A percentile compares a stretch with the other conserved stretches of the same genome.
These are phyloP conservation scores for Thalassiosira hispida DNA, from an alignment of 352 stramenopile genomes.

Conservation along the genomic window DNA sequence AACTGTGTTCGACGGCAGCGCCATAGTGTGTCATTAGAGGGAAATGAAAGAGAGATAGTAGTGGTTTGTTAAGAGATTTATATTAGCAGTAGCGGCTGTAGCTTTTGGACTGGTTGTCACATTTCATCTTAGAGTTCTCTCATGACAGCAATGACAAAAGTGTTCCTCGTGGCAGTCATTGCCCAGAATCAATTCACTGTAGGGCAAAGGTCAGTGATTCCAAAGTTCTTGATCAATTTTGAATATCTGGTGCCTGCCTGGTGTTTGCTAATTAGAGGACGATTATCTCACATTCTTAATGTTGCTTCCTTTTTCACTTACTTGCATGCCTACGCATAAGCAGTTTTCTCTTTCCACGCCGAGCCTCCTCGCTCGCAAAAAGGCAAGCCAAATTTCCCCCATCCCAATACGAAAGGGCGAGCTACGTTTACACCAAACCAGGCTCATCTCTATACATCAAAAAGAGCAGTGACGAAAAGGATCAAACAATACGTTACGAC, in stretches of 20 bases:
- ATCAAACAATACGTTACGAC: background rate
- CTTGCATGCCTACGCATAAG: background rate
- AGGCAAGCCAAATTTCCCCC: background rate
- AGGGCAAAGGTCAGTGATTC: slow-evolving; percentile 3
- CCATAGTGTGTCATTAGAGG: too few species aligned
- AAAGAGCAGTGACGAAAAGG: background rate
- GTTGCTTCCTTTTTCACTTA: background rate
- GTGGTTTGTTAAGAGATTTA: too few species aligned
- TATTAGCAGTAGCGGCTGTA: too few species aligned
- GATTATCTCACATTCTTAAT: background rate
- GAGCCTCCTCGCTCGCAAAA: background rate
- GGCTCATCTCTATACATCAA: background rate
- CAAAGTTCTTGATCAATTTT: background rate
- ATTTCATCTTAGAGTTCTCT: too few species aligned
- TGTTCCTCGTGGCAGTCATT: slow-evolving; percentile 6
- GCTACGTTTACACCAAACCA: background rate
- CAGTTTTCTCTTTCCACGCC: background rate
- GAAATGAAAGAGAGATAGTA: too few species aligned
- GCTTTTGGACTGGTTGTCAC: too few species aligned
- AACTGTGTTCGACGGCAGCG: too few species aligned
- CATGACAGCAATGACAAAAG: background rate
- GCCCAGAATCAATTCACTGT: background rate
- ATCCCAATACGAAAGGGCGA: background rate
- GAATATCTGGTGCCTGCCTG: too few species aligned
- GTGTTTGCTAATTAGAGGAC: too few species aligned